phyloP scores from a whole-genome alignment of 1,139 yeast genomes.

The Suhomyces yuchorum region DNA sequence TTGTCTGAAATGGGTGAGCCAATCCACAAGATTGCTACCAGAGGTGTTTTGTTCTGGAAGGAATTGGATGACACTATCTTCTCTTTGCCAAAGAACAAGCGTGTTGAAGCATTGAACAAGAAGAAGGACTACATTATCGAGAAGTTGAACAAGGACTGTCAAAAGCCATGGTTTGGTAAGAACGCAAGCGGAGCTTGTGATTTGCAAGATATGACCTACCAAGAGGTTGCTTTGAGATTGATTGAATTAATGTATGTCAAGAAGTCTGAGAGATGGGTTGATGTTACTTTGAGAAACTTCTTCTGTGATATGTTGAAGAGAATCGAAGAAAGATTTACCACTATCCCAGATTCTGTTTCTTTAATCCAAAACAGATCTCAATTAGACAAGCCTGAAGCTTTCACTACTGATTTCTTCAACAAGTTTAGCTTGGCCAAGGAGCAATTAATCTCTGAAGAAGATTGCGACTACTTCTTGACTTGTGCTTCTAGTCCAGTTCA shows the following conservation, averaged over 20 bases:
- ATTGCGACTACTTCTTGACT: slow-evolving; percentile 87
- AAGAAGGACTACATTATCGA: slow-evolving; percentile 86
- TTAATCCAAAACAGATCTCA: slow-evolving; percentile 73
- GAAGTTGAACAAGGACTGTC: slow-evolving; percentile 89
- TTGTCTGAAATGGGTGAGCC: slow-evolving; percentile 99
- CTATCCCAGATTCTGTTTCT: slow-evolving; percentile 53
- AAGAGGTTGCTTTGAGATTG: slow-evolving; percentile 84
- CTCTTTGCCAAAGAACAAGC: slow-evolving; percentile 85
- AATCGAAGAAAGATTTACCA: slow-evolving; percentile 93
- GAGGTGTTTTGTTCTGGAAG: slow-evolving; percentile 97
- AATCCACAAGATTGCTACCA: slow-evolving; percentile 95
- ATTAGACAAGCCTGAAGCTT: slow-evolving; percentile 65
- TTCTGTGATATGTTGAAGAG: slow-evolving; percentile 87
- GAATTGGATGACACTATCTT: slow-evolving; percentile 94
- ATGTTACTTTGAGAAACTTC: slow-evolving; percentile 79
- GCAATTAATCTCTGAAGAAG: slow-evolving; percentile 93
- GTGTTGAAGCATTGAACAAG: slow-evolving; percentile 75
- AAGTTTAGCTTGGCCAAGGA: slow-evolving; percentile 72
- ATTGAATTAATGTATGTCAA: slow-evolving; percentile 87
- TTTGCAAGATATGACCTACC: slow-evolving; percentile 92
- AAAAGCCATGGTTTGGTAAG: slow-evolving; percentile 95
- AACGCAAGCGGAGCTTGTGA: slow-evolving; percentile 83
- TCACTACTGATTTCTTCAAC: slow-evolving; percentile 60
- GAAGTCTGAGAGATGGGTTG: slow-evolving; percentile 86
- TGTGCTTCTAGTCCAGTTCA: slow-evolving; percentile 82